A percentile compares a stretch with the other conserved stretches of the same genome.
Conservation (phyloP, 768 basidiomycete species). For the Suillus subluteus region DNA sequence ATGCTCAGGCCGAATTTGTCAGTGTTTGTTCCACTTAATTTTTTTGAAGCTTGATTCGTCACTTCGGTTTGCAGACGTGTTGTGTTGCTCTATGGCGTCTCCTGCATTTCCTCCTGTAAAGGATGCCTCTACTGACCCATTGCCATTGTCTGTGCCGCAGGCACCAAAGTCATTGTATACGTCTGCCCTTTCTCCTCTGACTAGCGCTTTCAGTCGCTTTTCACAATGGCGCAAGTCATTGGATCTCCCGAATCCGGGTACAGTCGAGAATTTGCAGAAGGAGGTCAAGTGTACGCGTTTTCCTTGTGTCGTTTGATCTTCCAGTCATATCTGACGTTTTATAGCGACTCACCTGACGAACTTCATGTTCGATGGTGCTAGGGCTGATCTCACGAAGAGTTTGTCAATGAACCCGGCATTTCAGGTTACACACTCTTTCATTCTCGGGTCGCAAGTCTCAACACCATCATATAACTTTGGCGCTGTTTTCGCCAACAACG, state of each 20-base stretch:
- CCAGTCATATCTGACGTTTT: slow-evolving; percentile 5
- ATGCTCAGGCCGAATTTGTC: slow-evolving; percentile 17
- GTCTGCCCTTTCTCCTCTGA: slow-evolving; percentile 53
- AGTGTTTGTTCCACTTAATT: slow-evolving; percentile 33
- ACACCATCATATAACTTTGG: slow-evolving; percentile 94
- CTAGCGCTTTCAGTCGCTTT: slow-evolving; percentile 71
- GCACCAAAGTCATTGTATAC: slow-evolving; percentile 43
- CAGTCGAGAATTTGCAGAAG: slow-evolving; percentile 89
- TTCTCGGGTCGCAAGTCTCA: slow-evolving; percentile 82
- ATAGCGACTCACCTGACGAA: slow-evolving; percentile 90
- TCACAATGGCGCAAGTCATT: slow-evolving; percentile 81
- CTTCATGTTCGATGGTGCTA: slow-evolving; percentile 96
- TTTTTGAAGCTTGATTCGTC: slow-evolving; percentile 37
- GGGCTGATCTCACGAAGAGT: slow-evolving; percentile 94
- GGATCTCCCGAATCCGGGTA: slow-evolving; percentile 89
- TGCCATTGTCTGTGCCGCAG: slow-evolving; percentile 38
- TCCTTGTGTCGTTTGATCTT: slow-evolving; percentile 11
- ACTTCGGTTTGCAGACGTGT: slow-evolving; percentile 27
- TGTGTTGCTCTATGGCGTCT: slow-evolving; percentile 46
- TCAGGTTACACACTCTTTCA: slow-evolving; percentile 97
- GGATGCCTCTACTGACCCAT: slow-evolving; percentile 41
- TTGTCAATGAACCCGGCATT: slow-evolving; percentile 94
- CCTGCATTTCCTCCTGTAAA: slow-evolving; percentile 44
- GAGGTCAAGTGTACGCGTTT: slow-evolving; percentile 80
- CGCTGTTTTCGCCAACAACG: slow-evolving; percentile 85